Evolutionary conservation across 208 protist genomes (phyloP).

Genomic region (Giardia duodenalis): DNA sequence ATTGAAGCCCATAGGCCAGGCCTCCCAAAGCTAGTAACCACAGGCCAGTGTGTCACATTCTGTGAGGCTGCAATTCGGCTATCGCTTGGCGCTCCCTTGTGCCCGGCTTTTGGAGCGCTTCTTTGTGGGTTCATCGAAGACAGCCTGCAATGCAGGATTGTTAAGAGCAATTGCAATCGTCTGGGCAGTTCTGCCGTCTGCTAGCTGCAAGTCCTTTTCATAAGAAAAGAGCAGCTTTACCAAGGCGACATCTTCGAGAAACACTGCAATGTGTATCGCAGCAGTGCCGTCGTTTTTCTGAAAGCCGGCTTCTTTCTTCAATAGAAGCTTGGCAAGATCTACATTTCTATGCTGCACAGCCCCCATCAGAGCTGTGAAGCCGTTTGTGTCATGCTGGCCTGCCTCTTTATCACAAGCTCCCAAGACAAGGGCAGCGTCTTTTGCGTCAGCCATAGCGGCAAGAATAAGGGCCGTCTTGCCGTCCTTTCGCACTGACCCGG

Average conservation of each 20-base stretch:
- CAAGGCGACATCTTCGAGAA: background rate
- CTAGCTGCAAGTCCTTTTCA: background rate
- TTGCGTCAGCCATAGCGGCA: background rate
- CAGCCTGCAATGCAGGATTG: background rate
- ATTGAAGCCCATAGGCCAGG: too few species aligned
- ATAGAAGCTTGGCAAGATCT: background rate
- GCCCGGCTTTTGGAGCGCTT: too few species aligned
- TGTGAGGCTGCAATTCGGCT: too few species aligned
- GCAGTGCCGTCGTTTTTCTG: background rate
- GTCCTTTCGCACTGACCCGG: background rate
- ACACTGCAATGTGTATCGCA: background rate
- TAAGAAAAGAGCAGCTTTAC: background rate
- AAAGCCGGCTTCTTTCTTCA: background rate
- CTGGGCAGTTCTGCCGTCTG: background rate
- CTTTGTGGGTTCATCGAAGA: too few species aligned
- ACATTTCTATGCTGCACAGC: background rate
- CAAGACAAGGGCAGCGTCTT: background rate
- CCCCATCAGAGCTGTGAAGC: background rate
- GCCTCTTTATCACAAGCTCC: background rate
- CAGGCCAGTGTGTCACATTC: too few species aligned
- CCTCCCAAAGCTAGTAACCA: too few species aligned
- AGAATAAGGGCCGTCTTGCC: background rate
- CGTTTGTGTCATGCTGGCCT: background rate
- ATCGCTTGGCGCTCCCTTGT: too few species aligned
- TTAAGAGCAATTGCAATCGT: background rate